Percentiles rank a stretch among this genome's conserved stretches.
Conservation (phyloP, 768 basidiomycete genomes). For the Russula compacta region DNA sequence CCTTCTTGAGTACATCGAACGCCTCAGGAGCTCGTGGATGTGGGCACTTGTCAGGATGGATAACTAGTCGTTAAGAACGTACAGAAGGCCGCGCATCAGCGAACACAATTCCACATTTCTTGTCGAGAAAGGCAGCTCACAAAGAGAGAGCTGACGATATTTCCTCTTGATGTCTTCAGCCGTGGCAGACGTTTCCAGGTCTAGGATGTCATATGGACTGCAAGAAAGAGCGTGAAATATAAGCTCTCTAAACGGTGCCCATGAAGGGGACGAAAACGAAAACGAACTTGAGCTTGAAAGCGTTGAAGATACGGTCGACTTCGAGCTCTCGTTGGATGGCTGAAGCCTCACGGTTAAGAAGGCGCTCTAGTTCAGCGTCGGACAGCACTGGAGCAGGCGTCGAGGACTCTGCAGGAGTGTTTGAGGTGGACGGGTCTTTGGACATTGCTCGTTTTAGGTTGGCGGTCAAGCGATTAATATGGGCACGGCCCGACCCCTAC, state of each 20-base stretch:
- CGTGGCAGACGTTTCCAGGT: constrained; percentile 61
- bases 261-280: constrained; percentile 3
- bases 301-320: constrained; percentile 83
- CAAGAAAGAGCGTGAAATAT: not conserved
- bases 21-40: constrained; percentile 85
- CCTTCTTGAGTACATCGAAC: constrained; percentile 91
- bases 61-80: constrained; percentile 56
- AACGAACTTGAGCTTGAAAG: constrained; percentile 91
- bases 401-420: constrained; percentile 4
- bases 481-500: not conserved
- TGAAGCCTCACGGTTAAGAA: constrained; percentile 70
- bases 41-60: constrained; percentile 96
- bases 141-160: constrained; percentile 76
- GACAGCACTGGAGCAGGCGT: constrained; percentile 21
- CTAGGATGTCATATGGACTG: constrained; percentile 91
- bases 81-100: constrained; percentile 24
- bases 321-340: constrained; percentile 83
- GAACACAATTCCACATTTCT: constrained; percentile 7
- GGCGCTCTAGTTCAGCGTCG: constrained; percentile 65
- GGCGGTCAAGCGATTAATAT: not conserved
- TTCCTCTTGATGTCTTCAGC: constrained; percentile 84
- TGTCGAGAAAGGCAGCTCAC: constrained; percentile 36
- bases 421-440: constrained; percentile 1
- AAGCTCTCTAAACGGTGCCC: not conserved
- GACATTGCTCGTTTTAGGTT: not conserved